Conservation (phyloP, 139 green algal genomes). For the Picochlorum sp. region DNA sequence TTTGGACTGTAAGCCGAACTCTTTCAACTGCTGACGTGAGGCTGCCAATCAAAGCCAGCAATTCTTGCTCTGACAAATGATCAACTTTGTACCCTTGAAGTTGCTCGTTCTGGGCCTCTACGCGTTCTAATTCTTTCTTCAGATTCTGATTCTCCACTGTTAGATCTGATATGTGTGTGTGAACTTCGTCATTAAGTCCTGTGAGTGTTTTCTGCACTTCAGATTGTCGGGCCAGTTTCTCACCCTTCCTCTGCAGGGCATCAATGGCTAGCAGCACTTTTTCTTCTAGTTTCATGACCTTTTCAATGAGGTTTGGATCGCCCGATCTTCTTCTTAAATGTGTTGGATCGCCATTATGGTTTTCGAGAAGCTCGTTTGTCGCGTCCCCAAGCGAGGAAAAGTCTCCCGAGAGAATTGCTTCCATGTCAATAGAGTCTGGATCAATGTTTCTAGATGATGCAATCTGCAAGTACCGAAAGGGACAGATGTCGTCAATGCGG, state of each 20-base stretch:
- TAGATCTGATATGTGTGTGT: constrained; percentile 23
- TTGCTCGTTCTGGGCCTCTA: constrained; percentile 39
- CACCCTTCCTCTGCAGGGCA: constrained; percentile 38
- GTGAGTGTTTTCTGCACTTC: constrained; percentile 18
- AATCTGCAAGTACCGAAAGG: not conserved
- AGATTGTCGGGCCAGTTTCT: constrained; percentile 28
- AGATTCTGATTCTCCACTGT: constrained; percentile 30
- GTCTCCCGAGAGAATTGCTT: constrained; percentile 15
- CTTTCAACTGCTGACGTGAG: constrained; percentile 40
- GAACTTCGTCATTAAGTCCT: constrained; percentile 22
- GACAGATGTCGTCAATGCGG: not conserved
- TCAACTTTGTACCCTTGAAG: constrained; percentile 45
- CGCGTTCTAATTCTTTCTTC: constrained; percentile 25
- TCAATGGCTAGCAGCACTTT: constrained; percentile 33
- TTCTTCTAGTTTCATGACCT: constrained; percentile 35
- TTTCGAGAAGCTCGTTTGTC: not conserved
- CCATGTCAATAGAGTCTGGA: constrained; percentile 16
- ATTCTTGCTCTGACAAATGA: constrained; percentile 31
- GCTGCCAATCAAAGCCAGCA: constrained; percentile 29
- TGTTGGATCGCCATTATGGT: constrained; percentile 1
- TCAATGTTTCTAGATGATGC: constrained; percentile 1
- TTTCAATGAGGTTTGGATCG: constrained; percentile 27
- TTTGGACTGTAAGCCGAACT: constrained; percentile 45
- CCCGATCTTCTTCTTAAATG: constrained; percentile 14
- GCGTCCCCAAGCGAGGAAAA: not conserved